Evolutionary conservation across 1,139 yeast genomes (phyloP), one percentile per base, ranked within the genome.

Genomic region (Geotrichum phurueaensis): DNA sequence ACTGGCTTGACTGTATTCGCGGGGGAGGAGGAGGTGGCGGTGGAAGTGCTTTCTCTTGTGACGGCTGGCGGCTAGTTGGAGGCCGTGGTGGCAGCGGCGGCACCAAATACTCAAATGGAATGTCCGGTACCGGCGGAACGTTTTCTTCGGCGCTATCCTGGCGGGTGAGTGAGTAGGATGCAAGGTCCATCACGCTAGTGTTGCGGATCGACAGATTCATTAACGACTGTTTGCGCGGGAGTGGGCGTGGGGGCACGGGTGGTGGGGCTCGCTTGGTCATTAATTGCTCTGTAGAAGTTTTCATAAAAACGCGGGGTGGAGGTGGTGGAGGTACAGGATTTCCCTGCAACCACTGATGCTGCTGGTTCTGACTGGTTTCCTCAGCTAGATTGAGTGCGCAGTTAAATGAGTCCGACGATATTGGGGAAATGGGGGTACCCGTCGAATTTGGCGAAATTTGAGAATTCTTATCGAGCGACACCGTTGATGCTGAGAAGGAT

Each of bases 151-250:
- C 10, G 29, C 45, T 47, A 9, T 23, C 12, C 4, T 22, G 23
- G 12, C 51, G 23, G 13, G 31, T 33, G 12, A 31, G 27, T 9
- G 50, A 29, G 48, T 39, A 36, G 4, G 56, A n/a, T 4, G 61
- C 59, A 9, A 60, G 53, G 13, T 60, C 63, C 22, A 56, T 25
- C 5, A 51, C 59, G 50, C 63, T 60, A 7, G 61, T 58, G 50
- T 58, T 60, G 27, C 59, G 39, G 47, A 57, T 58, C 12, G 59
- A 54, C 56, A 58, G 56, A 45, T 50, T 56, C 27, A 57, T 6
- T 15, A 51, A 31, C 20, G 59, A 53, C 49, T 49, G 49, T 9
- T 54, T 57, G 23, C 62, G 33, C 2, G 61, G 60, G 4, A 51
- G 53, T 6, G 64, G 64, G 2, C 53, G 56, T 20, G 52, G 51